Evolutionary conservation across 352 stramenopile genomes (phyloP), one percentile per base, ranked within the genome.

Genomic region (Pythium dissimile): DNA sequence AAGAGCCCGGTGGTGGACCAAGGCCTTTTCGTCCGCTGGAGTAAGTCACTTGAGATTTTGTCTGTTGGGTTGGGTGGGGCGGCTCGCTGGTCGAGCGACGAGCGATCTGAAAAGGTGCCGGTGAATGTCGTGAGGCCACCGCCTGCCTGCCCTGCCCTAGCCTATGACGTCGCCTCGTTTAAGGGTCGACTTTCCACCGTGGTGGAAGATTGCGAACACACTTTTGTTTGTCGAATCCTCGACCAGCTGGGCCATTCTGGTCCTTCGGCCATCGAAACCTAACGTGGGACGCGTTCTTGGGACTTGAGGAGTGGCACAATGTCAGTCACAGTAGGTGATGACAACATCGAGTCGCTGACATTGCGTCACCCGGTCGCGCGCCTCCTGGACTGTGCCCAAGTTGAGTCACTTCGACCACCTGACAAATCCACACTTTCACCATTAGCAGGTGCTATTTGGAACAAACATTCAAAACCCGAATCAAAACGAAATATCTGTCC

Each of bases 221-320:
- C 27, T n/a, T 44, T 50, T 38, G 55, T 1, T 44, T 63, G 47
- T 50, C 37, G 55, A 63, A 63, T 63, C 55, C n/a, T 43, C 50
- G 49, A 34, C 50, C 50, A 57, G 50, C 34, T 57, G 50, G n/a
- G n/a, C n/a, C n/a, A n/a, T n/a, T n/a, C n/a, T n/a, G n/a, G n/a
- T 31, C 18, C 12, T 54, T 55, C 45, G 55, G 46, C 55, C 55
- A 56, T 55, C 55, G 55, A 63, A 63, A 62, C 41, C 42, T 41
- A 59, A 53, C 31, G 38, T 20, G 9, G 27, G 51, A 44, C 37
- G 18, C 53, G 10, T 10, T 39, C 32, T 10, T 10, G 16, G 32
- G 32, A 39, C 10, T 15, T 16, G 16, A 16, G 32, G 24, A 47
- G 24, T 26, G 41, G 20, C 41, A 47, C 41, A 15, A n/a, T 41